Evolutionary conservation across 805 yeast species (phyloP).

Genomic region (Maudiozyma pseudohumilis): DNA sequence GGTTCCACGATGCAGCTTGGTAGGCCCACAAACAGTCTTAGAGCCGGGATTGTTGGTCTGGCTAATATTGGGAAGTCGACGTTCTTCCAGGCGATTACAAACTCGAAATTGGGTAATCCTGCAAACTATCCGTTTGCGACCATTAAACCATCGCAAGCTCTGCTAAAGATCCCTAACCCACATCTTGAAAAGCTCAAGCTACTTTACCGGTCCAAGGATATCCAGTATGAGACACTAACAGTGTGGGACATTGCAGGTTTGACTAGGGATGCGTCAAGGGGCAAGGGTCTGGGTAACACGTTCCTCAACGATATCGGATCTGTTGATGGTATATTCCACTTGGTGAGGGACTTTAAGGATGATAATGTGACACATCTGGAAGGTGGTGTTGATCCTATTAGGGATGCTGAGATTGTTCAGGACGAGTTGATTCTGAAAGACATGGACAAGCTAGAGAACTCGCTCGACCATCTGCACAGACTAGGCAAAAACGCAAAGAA

Average conservation of each 20-base stretch:
- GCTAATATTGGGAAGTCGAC: slow-evolving; percentile 96
- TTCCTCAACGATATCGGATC: slow-evolving; percentile 69
- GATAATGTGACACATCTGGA: slow-evolving; percentile 71
- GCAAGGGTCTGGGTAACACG: slow-evolving; percentile 77
- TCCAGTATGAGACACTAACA: slow-evolving; percentile 59
- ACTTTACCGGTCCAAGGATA: slow-evolving; percentile 51
- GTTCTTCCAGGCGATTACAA: slow-evolving; percentile 92
- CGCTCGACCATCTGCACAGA: slow-evolving; percentile 36
- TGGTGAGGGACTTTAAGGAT: slow-evolving; percentile 66
- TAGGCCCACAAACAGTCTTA: slow-evolving; percentile 63
- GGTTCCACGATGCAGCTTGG: slow-evolving; percentile 59
- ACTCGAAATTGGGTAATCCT: slow-evolving; percentile 87
- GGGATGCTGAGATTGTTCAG: slow-evolving; percentile 65
- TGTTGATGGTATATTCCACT: slow-evolving; percentile 75
- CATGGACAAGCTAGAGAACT: slow-evolving; percentile 55
- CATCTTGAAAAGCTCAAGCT: slow-evolving; percentile 46
- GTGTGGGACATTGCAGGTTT: slow-evolving; percentile 76
- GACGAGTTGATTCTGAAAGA: slow-evolving; percentile 74
- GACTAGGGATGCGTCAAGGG: slow-evolving; percentile 60
- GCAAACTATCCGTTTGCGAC: slow-evolving; percentile 98
- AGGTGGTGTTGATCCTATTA: slow-evolving; percentile 59
- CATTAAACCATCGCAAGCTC: slow-evolving; percentile 65
- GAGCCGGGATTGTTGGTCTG: slow-evolving; percentile 88
- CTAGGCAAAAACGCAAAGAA: slow-evolving; percentile 38
- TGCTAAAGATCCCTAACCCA: slow-evolving; percentile 59